These are phyloP conservation scores for Phytophthora cryptogea DNA, from an alignment of 352 stramenopile genomes.

Conservation along the genomic window DNA sequence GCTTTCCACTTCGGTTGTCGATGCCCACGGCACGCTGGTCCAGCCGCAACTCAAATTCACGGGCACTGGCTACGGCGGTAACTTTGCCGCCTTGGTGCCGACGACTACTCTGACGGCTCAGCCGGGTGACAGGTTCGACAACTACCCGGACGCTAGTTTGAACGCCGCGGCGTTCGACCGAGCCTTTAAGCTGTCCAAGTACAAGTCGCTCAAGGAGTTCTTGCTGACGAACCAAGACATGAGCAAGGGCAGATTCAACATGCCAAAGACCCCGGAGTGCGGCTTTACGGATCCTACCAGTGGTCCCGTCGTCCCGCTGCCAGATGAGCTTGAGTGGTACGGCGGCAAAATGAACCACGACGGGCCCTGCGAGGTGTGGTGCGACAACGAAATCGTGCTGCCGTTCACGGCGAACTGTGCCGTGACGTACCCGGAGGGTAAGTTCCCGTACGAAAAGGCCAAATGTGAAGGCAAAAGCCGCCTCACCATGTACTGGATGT, in stretches of 20 bases:
- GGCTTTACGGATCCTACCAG: conserved; percentile 34
- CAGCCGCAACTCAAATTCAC: conserved; percentile 19
- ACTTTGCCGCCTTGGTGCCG: conserved; percentile 15
- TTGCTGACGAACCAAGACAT: conserved; percentile 23
- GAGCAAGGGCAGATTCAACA: conserved; percentile 17
- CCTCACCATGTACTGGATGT: conserved; percentile 46
- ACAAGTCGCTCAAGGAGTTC: conserved; percentile 24
- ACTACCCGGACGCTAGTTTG: conserved; percentile 13
- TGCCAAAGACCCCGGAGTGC: conserved; percentile 34
- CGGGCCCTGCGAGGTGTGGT: conserved; percentile 52
- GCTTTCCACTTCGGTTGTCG: conserved; percentile 5
- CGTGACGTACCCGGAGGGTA: conserved; percentile 26
- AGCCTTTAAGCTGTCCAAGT: conserved; percentile 19
- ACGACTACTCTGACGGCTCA: conserved; percentile 17
- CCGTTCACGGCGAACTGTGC: conserved; percentile 44
- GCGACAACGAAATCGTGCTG: conserved; percentile 46
- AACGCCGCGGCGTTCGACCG: conserved; percentile 19
- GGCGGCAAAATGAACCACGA: conserved; percentile 40
- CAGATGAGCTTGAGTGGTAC: conserved; percentile 38
- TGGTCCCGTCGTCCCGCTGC: conserved; percentile 26
- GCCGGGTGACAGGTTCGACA: conserved; percentile 16
- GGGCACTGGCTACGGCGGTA: conserved; percentile 16
- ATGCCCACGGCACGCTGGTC: conserved; percentile 16
- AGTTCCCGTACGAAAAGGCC: conserved; percentile 39
- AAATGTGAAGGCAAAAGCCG: conserved; percentile 37